A percentile compares a stretch with the other conserved stretches of the same genome.
Evolutionary conservation across 371 early-diverging fungal genomes (phyloP).

Genomic region (Mucor plumbeus): DNA sequence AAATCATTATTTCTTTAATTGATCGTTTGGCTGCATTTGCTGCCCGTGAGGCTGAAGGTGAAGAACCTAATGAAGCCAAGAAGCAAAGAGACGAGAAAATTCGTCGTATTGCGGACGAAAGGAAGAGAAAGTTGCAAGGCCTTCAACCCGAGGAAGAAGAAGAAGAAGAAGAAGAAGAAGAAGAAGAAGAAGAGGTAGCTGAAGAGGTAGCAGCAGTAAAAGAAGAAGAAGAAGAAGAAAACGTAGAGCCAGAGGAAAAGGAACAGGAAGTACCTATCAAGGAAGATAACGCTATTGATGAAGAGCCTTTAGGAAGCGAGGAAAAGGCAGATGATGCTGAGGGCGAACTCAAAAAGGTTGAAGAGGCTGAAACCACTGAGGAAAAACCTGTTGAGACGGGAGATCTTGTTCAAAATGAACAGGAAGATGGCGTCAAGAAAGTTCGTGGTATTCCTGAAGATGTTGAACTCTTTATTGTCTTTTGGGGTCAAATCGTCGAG

Average conservation of each 20-base stretch:
- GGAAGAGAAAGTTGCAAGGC: constrained; percentile 34
- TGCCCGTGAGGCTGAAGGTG: constrained; percentile 65
- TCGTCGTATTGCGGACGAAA: constrained; percentile 37
- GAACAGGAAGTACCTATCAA: constrained; percentile 29
- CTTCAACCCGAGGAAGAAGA: constrained; percentile 32
- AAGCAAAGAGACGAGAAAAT: constrained; percentile 30
- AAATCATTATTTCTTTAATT: constrained; percentile 91
- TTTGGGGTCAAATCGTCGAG: constrained; percentile 91
- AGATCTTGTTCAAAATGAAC: constrained; percentile 15
- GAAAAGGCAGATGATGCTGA: constrained; percentile 23
- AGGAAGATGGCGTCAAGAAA: constrained; percentile 31
- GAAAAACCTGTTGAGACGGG: constrained; percentile 28
- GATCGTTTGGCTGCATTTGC: constrained; percentile 78
- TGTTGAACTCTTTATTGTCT: constrained; percentile 88
- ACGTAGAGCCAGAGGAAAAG: constrained; percentile 10
- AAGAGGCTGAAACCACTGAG: constrained; percentile 11
- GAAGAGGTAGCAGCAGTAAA: constrained; percentile 14
- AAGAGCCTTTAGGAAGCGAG: constrained; percentile 13
- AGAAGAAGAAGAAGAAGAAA: constrained; percentile 25
- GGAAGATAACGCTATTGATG: constrained; percentile 11
- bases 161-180: constrained; percentile 16
- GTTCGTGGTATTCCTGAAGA: constrained; percentile 82
- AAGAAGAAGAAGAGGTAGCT: not conserved
- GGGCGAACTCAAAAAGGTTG: constrained; percentile 29
- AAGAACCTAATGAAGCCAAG: constrained; percentile 29